phyloP scores from a whole-genome alignment of 495 filamentous ascomycete genomes.

The Lophium mytilinum region DNA sequence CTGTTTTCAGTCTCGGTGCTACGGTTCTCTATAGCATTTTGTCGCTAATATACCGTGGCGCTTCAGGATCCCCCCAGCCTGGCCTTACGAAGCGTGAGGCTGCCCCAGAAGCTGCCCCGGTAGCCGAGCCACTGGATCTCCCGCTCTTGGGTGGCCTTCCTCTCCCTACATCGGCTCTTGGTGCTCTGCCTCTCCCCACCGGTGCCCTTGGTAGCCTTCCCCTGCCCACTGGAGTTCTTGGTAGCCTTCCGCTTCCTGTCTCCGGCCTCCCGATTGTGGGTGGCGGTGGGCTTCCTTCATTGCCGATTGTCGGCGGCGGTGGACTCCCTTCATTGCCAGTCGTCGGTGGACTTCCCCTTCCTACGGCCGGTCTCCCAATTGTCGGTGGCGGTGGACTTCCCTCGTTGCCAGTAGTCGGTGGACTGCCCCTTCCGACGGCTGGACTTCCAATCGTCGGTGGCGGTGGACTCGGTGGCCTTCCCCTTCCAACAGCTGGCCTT shows the following conservation, averaged over 20 bases:
- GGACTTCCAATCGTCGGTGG: too few species aligned
- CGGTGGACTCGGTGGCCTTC: too few species aligned
- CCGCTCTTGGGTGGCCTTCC: background rate
- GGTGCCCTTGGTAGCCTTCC: background rate
- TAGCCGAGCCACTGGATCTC: background rate
- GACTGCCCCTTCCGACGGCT: background rate
- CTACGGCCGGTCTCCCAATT: background rate
- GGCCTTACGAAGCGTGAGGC: background rate
- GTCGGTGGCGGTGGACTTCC: background rate
- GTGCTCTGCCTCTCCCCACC: background rate
- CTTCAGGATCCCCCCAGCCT: background rate
- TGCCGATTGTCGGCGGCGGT: background rate
- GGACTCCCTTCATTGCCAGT: background rate
- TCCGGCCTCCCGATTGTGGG: background rate
- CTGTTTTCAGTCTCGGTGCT: background rate
- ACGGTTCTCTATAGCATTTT: background rate
- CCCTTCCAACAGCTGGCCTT: background rate
- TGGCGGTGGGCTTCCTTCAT: background rate
- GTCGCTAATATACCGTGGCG: background rate
- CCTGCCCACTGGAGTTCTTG: background rate
- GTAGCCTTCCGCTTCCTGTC: background rate
- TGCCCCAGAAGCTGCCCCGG: too few species aligned
- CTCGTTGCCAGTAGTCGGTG: background rate
- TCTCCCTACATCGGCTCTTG: background rate
- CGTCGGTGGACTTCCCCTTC: background rate